A percentile compares a stretch with the other conserved stretches of the same genome.
Conservation (phyloP, 1,284 basidiomycete genomes). For the Moniliophthora roreri region DNA sequence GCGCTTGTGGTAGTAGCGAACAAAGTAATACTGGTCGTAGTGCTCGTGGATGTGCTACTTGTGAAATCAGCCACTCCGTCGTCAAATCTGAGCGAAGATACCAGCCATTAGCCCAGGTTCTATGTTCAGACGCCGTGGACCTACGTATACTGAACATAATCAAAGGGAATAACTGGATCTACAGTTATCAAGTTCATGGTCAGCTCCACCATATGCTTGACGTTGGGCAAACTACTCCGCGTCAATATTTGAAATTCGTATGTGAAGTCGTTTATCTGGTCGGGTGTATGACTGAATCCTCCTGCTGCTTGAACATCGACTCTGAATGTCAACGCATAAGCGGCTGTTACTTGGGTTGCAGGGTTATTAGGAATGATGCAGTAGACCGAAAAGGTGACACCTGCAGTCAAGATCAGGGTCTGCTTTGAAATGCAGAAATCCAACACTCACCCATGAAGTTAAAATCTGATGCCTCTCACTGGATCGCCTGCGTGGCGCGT, state of each 20-base stretch:
- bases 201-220: background rate
- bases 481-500: background rate
- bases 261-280: background rate
- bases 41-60: no score
- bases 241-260: background rate
- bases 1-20: no score
- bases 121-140: background rate
- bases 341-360: no score
- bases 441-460: background rate
- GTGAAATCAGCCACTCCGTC: no score
- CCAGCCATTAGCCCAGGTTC: no score
- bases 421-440: background rate
- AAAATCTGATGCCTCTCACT: background rate
- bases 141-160: background rate
- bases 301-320: background rate
- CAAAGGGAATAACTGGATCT: background rate
- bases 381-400: no score
- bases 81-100: no score
- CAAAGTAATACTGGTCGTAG: no score
- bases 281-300: background rate
- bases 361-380: no score
- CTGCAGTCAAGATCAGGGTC: background rate
- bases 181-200: background rate
- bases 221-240: background rate
- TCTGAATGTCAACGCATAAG: background rate